Base-by-base conservation (phyloP, 176 grass and related monocot species). In the Poa pratensis region DNA sequence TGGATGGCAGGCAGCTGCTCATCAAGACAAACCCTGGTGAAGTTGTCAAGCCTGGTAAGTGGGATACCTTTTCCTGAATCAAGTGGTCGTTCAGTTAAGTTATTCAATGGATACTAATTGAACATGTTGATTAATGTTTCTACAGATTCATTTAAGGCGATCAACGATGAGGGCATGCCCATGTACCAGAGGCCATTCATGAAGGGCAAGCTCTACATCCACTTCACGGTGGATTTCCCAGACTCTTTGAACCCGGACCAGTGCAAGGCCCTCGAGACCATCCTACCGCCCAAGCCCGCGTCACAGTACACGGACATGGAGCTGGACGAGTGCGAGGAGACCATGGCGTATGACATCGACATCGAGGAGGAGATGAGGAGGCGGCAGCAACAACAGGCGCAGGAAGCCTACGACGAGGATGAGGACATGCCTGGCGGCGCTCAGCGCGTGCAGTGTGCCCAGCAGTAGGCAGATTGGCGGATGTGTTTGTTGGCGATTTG, bases 121-220 rank as follows among this genome's bases (percentile, higher is more conserved):
- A 1, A 55, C 9, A 7, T 79, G 39, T 3, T 15, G n/a, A 7
- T 14, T 5, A 51, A 6, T 45, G 6, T 59, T 64, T 1, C 0
- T 43, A 37, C 76, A 97, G 94, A 90, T 86, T 93, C 92, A 18
- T 97, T 90, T 73, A 97, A 97, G 87, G 94, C 91, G 0, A 90
- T 97, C 23, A 94, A 97, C 11, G 94, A 97, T 2, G 94, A 97
- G 69, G 94, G 94, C 10, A 97, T 97, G 94, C 94, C 94, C 16
- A 90, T 97, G 69, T 97, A 97, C 71, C 86, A 94, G 82, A 89
- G 87, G 79, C 87, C 94, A 0, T 97, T 94, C 85, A 94, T 97
- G 94, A 97, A 86, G 85, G 94, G 94, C 62, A 97, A 97, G 82
- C 84, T 97, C 15, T 97, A 97, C 87, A 90, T 97, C 85, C 94